Base-by-base conservation (phyloP, 805 yeast genomes). In the Wickerhamiella sergipiensis region DNA sequence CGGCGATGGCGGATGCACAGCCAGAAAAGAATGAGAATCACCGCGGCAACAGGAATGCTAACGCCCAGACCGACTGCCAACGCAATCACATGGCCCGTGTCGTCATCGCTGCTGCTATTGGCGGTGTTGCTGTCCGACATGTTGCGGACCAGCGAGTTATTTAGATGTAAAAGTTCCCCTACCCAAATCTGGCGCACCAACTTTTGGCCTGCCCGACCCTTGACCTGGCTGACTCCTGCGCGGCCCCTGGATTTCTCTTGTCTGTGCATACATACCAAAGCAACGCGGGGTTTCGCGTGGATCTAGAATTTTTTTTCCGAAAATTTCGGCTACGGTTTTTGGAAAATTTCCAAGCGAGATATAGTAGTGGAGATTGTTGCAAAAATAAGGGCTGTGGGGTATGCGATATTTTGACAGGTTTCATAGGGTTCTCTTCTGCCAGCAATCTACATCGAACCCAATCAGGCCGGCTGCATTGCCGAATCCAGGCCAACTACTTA, bases 11-110 rank as follows among this genome's bases (percentile, higher is more conserved):
- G 54, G 46, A 57, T 54, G 43, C 66, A 66, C 40, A 71, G 53
- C 56, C 61, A 57, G n/a, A 57, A 45, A 31, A 67, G 51, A 17
- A 67, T 55, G 13, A 59, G 17, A 13, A 67, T 40, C 23, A 71
- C 68, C 19, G 64, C 29, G 2, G 54, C 47, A n/a, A 65, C 52
- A 6, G 74, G 74, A 26, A 70, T 59, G n/a, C 71, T 68, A 13
- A 65, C 64, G n/a, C 69, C 71, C 5, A 67, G 61, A 8, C 65
- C 69, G 45, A 69, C 59, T 17, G 64, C 63, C 1, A 59, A 47
- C 2, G 47, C 29, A 17, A 45, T 15, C 6, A 45, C 47, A 29
- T 26, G 36, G 24, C 39, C 23, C 15, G 21, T 13, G 23, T n/a
- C 22, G 39, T 29, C 38, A 33, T 45, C 47, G 21, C 18, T 36